These are phyloP conservation scores for Penicillium daleae DNA, from an alignment of 495 filamentous ascomycete species.

Conservation along the genomic window DNA sequence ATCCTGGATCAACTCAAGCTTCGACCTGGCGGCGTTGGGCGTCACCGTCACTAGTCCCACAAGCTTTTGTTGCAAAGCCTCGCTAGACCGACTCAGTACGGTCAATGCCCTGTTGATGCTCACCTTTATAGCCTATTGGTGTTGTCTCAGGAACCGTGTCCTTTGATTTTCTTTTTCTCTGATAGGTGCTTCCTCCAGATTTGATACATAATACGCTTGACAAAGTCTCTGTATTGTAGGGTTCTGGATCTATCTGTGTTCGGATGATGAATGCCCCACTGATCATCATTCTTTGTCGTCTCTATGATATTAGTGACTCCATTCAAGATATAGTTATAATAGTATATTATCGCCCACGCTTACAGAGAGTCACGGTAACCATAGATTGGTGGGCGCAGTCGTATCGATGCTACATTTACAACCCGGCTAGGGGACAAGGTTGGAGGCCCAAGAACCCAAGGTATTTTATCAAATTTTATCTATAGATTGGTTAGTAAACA, in stretches of 20 bases:
- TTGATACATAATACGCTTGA: neutral
- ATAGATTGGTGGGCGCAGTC: neutral
- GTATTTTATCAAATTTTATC: neutral
- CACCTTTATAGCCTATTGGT: neutral
- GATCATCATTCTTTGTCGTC: neutral
- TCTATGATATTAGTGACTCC: neutral
- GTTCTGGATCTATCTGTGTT: slow-evolving; percentile 3
- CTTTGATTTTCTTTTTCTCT: neutral
- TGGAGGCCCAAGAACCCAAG: slow-evolving; percentile 6
- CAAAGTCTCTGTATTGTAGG: neutral
- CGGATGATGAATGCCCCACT: slow-evolving; percentile 1
- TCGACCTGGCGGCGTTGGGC: slow-evolving; percentile 11
- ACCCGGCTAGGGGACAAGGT: neutral
- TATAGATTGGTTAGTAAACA: neutral
- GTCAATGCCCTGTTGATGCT: neutral
- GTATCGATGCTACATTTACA: slow-evolving; percentile 6
- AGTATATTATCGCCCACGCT: neutral
- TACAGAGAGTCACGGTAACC: too few relatives aligned
- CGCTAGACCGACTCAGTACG: neutral
- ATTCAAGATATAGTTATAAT: neutral
- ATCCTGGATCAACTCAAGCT: slow-evolving; percentile 1
- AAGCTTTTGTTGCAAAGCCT: neutral
- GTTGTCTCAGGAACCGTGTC: neutral
- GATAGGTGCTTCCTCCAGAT: neutral
- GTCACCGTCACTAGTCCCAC: slow-evolving; percentile 12